These are phyloP conservation scores for Boletus tylopilopsis DNA, from an alignment of 768 basidiomycete species.

Conservation along the genomic window DNA sequence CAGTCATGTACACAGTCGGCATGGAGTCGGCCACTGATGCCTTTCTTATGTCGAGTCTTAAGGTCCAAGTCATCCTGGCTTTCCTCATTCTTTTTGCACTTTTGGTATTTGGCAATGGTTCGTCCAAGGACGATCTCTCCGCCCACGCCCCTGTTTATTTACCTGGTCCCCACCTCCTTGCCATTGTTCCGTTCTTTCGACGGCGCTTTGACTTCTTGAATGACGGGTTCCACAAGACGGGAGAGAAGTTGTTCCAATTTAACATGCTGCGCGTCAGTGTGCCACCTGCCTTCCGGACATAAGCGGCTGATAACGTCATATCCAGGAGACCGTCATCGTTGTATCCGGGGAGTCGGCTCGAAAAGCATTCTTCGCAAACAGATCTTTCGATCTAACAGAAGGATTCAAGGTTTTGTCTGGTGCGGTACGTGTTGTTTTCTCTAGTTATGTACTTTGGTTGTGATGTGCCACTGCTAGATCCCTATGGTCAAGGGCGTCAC, in stretches of 20 bases:
- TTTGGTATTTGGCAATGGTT: constrained; percentile 33
- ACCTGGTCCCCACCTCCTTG: constrained; percentile 54
- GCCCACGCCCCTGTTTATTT: constrained; percentile 47
- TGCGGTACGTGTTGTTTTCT: constrained; percentile 47
- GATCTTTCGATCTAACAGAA: constrained; percentile 71
- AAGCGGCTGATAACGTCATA: constrained; percentile 15
- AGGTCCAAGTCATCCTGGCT: constrained; percentile 32
- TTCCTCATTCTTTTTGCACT: constrained; percentile 36
- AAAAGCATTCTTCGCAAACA: constrained; percentile 64
- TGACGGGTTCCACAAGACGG: constrained; percentile 66
- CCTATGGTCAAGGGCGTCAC: constrained; percentile 76
- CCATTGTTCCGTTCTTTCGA: constrained; percentile 66
- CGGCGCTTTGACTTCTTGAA: constrained; percentile 69
- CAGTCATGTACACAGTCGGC: constrained; percentile 41
- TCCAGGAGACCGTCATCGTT: constrained; percentile 70
- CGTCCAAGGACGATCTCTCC: constrained; percentile 44
- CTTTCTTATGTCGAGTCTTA: constrained; percentile 33
- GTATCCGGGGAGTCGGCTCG: constrained; percentile 72
- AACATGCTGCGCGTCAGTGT: constrained; percentile 58
- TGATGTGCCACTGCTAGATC: constrained; percentile 42
- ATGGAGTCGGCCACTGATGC: constrained; percentile 36
- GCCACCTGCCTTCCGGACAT: constrained; percentile 6
- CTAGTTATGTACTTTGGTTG: constrained; percentile 13
- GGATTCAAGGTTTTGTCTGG: constrained; percentile 79
- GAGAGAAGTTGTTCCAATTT: constrained; percentile 66